phyloP scores from a whole-genome alignment of 768 basidiomycete species.

The Hygrocybe punicea region DNA sequence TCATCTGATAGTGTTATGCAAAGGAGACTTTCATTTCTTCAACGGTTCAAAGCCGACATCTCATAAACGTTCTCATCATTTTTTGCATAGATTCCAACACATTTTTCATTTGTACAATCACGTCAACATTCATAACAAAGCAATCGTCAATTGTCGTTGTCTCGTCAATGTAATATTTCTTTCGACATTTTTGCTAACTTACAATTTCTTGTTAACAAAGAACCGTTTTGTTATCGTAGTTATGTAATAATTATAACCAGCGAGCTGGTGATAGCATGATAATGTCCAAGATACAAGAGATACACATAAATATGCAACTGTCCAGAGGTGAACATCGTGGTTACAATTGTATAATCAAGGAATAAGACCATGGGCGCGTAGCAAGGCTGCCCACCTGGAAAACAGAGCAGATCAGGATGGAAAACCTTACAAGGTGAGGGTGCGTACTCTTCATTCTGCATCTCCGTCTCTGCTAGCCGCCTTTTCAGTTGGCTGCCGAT shows the following conservation, averaged over 20 bases:
- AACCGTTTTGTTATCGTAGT: too few relatives aligned
- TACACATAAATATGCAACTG: background rate
- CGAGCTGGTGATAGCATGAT: too few relatives aligned
- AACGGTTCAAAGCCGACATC: conserved; percentile 28
- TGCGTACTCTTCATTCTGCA: conserved; percentile 78
- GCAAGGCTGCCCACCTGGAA: conserved; percentile 63
- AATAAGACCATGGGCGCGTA: conserved; percentile 49
- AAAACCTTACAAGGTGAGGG: conserved; percentile 2
- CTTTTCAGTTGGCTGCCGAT: conserved; percentile 61
- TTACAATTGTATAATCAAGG: conserved; percentile 17
- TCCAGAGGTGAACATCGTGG: background rate
- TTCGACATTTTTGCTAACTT: background rate
- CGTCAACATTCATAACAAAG: background rate
- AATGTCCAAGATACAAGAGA: background rate
- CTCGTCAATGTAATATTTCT: background rate
- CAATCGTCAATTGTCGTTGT: background rate
- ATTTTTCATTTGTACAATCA: background rate
- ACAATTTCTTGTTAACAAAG: too few relatives aligned
- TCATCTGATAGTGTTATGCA: conserved; percentile 10
- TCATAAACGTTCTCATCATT: background rate
- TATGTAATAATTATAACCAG: too few relatives aligned
- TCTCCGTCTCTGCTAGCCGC: conserved; percentile 63
- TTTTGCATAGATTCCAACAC: conserved; percentile 1
- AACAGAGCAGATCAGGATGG: conserved; percentile 14
- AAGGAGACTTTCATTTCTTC: conserved; percentile 37